Percentiles rank a stretch among this genome's conserved stretches.
Conservation (phyloP, 202 grass and related monocot species). For the Cymbopogon flexuosus region DNA sequence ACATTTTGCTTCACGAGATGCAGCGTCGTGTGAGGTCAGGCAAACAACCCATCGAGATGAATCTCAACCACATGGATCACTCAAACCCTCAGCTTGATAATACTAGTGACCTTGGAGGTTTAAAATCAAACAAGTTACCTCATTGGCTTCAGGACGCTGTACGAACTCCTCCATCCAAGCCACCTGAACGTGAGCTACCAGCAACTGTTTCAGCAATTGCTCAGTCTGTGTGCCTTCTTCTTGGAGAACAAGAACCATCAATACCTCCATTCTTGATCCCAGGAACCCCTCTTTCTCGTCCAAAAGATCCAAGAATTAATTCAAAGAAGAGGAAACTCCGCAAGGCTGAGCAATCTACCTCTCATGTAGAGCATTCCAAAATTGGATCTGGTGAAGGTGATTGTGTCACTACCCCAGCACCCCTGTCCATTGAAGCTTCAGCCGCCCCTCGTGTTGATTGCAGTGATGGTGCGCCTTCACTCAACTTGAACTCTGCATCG, state of each 20-base stretch:
- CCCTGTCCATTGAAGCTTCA: slow-evolving; percentile 23
- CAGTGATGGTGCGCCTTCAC: slow-evolving; percentile 12
- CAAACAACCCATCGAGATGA: slow-evolving; percentile 43
- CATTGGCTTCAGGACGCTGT: slow-evolving; percentile 99
- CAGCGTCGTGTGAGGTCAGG: slow-evolving; percentile 43
- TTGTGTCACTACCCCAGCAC: slow-evolving; percentile 5
- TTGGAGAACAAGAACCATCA: slow-evolving; percentile 65
- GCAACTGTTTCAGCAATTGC: slow-evolving; percentile 72
- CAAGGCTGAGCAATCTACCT: slow-evolving; percentile 31
- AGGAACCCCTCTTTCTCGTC: slow-evolving; percentile 48
- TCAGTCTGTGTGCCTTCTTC: slow-evolving; percentile 69
- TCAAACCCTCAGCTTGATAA: slow-evolving; percentile 34
- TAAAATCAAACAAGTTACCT: slow-evolving; percentile 78
- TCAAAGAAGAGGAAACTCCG: slow-evolving; percentile 56
- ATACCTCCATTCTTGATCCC: slow-evolving; percentile 78
- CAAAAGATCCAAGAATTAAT: slow-evolving; percentile 74
- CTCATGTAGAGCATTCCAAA: slow-evolving; percentile 23
- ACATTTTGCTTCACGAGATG: slow-evolving; percentile 46
- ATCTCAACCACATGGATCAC: slow-evolving; percentile 34
- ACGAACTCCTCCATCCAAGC: slow-evolving; percentile 47
- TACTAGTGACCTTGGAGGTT: slow-evolving; percentile 43
- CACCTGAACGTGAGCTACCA: slow-evolving; percentile 56
- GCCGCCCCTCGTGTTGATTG: not conserved
- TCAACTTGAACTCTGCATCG: slow-evolving; percentile 52
- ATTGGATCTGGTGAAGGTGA: slow-evolving; percentile 19